A percentile compares a stretch with the other conserved stretches of the same genome.
Evolutionary conservation across 805 yeast genomes (phyloP).

Genomic region (Hanseniaspora thailandica): DNA sequence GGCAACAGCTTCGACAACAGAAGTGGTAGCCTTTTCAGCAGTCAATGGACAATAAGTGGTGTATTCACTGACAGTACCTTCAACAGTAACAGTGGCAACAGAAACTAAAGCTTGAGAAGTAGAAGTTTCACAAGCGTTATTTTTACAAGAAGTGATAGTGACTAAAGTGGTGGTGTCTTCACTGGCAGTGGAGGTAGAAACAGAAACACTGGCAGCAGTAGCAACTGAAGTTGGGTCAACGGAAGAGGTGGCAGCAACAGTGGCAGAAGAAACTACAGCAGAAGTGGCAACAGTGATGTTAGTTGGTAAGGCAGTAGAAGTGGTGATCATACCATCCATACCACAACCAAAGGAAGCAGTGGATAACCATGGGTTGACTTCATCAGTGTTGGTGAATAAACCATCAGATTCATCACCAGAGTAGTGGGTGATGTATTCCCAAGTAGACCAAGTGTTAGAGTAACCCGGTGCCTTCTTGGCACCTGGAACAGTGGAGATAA

Average conservation of each 20-base stretch:
- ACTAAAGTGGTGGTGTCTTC: conserved; percentile 26
- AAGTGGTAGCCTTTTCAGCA: conserved; percentile 20
- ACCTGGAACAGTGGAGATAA: conserved; percentile 38
- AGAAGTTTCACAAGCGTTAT: conserved; percentile 26
- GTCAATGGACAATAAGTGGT: conserved; percentile 29
- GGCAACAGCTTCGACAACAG: conserved; percentile 23
- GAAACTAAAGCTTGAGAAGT: conserved; percentile 29
- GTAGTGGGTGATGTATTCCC: conserved; percentile 9
- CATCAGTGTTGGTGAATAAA: conserved; percentile 14
- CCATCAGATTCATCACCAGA: conserved; percentile 14
- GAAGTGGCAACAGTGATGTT: neutral
- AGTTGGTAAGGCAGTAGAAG: neutral
- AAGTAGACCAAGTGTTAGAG: conserved; percentile 31
- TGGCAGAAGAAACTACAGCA: neutral
- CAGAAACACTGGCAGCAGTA: conserved; percentile 19
- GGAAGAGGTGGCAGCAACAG: conserved; percentile 17
- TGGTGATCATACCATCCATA: neutral
- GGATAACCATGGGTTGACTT: conserved; percentile 15
- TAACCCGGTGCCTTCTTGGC: conserved; percentile 39
- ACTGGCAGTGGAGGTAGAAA: conserved; percentile 21
- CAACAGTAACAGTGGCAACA: conserved; percentile 28
- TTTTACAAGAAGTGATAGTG: conserved; percentile 30
- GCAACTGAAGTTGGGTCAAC: conserved; percentile 29
- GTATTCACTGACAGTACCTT: conserved; percentile 30
- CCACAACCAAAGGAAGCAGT: conserved; percentile 11